Conservation (phyloP, 2,329 filamentous ascomycete species). For the Fusarium verticillioides region DNA sequence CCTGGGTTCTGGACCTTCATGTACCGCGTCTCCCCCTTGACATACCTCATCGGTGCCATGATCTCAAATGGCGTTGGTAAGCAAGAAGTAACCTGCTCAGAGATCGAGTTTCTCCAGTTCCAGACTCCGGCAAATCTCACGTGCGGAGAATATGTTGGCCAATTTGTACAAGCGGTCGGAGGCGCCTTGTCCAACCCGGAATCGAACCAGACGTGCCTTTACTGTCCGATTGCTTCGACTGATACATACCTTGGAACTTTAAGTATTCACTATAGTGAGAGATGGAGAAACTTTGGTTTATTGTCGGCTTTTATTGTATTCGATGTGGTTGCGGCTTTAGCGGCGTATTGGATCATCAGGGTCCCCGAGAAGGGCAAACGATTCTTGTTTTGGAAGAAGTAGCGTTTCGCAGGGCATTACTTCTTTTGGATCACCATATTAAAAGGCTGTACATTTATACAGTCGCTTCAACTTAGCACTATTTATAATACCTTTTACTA, state of each 20-base stretch:
- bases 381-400: background rate
- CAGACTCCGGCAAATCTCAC: constrained; percentile 64
- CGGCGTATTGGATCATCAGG: constrained; percentile 15
- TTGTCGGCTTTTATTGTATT: constrained; percentile 64
- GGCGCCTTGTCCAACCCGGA: constrained; percentile 57
- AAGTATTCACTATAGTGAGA: constrained; percentile 57
- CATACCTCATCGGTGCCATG: constrained; percentile 72
- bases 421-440: too few relatives aligned
- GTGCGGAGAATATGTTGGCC: constrained; percentile 61
- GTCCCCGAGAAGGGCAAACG: background rate
- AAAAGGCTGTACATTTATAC: too few relatives aligned
- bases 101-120: constrained; percentile 69
- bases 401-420: too few relatives aligned
- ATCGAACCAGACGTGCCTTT: constrained; percentile 52
- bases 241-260: constrained; percentile 52
- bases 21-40: constrained; percentile 72
- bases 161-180: constrained; percentile 56
- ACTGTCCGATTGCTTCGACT: constrained; percentile 48
- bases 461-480: too few relatives aligned
- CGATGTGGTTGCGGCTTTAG: constrained; percentile 57
- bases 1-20: constrained; percentile 78
- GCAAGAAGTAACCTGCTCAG: constrained; percentile 55
- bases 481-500: too few relatives aligned
- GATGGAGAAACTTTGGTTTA: constrained; percentile 68
- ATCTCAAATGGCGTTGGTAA: constrained; percentile 51